Percentiles rank a stretch among this genome's conserved stretches.
Evolutionary conservation across 2,329 filamentous ascomycete species (phyloP).

Genomic region (Trichoderma semiorbis): DNA sequence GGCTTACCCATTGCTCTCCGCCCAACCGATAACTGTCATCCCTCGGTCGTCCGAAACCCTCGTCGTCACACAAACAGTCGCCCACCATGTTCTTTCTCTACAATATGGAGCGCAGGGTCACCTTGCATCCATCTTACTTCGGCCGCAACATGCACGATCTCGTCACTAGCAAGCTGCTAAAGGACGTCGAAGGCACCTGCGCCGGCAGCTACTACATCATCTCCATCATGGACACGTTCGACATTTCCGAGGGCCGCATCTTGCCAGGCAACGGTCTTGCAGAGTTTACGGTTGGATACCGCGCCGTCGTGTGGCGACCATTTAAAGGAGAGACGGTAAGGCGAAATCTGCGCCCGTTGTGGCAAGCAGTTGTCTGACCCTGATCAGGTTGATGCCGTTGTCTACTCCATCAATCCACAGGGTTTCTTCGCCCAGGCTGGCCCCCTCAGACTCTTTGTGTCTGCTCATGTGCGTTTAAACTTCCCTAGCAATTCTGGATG

Average conservation of each 20-base stretch:
- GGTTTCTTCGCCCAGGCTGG: constrained; percentile 88
- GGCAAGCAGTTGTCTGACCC: constrained; percentile 29
- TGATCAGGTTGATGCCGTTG: constrained; percentile 83
- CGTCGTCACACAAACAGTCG: constrained; percentile 9
- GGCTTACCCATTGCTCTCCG: neutral
- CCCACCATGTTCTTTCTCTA: constrained; percentile 92
- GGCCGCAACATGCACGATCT: constrained; percentile 89
- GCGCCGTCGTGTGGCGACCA: constrained; percentile 94
- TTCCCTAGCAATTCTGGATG: neutral
- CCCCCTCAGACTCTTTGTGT: constrained; percentile 74
- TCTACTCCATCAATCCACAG: constrained; percentile 84
- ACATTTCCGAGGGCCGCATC: constrained; percentile 90
- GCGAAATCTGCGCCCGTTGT: constrained; percentile 20
- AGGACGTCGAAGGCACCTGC: constrained; percentile 92
- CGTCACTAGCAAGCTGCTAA: constrained; percentile 82
- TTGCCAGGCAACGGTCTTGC: constrained; percentile 87
- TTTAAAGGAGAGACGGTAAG: constrained; percentile 97
- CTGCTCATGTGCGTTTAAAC: constrained; percentile 66
- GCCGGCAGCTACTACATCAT: constrained; percentile 97
- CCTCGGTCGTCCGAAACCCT: neutral
- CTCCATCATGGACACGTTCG: constrained; percentile 93
- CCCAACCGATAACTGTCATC: neutral
- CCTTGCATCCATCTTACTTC: constrained; percentile 95
- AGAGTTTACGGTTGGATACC: constrained; percentile 92
- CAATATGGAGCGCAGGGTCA: constrained; percentile 91